A percentile compares a stretch with the other conserved stretches of the same genome.
Conservation (phyloP, 2,329 filamentous ascomycete genomes). For the Pseudogymnoascus sp. region DNA sequence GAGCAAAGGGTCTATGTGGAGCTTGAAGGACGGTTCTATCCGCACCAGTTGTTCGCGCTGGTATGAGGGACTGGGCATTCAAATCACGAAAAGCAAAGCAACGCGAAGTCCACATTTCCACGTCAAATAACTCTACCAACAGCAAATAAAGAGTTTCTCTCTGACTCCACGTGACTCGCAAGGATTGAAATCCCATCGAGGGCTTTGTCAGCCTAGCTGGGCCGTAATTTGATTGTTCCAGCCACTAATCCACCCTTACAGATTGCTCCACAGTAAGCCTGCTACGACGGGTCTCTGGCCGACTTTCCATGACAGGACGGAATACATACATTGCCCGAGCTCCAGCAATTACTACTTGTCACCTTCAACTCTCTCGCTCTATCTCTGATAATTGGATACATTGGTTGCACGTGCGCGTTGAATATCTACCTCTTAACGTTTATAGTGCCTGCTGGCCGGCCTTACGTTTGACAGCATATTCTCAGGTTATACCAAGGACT, state of each 20-base stretch:
- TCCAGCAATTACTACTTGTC: background rate
- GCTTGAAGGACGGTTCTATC: no score
- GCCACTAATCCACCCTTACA: background rate
- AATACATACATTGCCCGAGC: background rate
- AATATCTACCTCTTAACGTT: background rate
- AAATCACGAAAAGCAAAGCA: background rate
- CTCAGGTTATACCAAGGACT: background rate
- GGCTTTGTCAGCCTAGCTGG: no score
- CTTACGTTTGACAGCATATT: background rate
- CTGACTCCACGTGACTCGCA: background rate
- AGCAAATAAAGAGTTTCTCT: background rate
- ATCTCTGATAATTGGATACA: background rate
- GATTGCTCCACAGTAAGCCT: background rate
- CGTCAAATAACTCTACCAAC: background rate
- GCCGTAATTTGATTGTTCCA: background rate
- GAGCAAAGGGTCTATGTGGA: no score
- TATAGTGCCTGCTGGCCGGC: background rate
- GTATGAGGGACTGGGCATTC: background rate
- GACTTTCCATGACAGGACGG: background rate
- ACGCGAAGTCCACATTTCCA: background rate
- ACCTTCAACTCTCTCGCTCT: background rate
- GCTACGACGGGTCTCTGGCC: background rate
- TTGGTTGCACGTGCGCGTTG: background rate
- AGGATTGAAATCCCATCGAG: background rate
- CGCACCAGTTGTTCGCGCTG: no score